Conservation (phyloP, 2,329 filamentous ascomycete genomes). For the Fusarium nanum region DNA sequence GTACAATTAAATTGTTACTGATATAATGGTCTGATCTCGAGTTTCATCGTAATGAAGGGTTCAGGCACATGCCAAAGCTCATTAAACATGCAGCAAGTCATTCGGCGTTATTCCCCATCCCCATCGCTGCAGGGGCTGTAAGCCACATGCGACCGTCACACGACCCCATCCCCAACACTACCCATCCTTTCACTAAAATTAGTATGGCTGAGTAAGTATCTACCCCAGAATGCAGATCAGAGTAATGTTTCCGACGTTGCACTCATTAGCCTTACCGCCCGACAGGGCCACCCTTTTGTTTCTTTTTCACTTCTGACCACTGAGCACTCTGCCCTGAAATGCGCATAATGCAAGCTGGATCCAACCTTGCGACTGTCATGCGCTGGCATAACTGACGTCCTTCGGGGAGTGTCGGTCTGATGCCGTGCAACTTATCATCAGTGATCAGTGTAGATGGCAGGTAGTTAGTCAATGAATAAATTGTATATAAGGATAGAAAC, state of each 20-base stretch:
- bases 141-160: constrained; percentile 19
- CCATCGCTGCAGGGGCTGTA: constrained; percentile 12
- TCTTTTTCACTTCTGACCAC: constrained; percentile 1
- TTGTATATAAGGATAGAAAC: neutral
- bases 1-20: neutral
- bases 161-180: neutral
- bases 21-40: neutral
- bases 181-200: neutral
- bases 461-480: neutral
- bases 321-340: constrained; percentile 1
- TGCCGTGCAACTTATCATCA: neutral
- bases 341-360: constrained; percentile 12
- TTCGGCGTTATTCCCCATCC: neutral
- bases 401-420: constrained; percentile 34
- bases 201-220: neutral
- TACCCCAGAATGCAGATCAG: constrained; percentile 1
- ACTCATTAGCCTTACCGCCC: neutral
- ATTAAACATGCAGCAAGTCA: constrained; percentile 15
- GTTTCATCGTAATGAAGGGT: neutral
- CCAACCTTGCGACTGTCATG: constrained; percentile 23
- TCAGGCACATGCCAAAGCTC: neutral
- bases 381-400: constrained; percentile 15
- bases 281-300: neutral
- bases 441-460: neutral
- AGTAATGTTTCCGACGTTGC: neutral